Conservation (phyloP, 1,139 yeast genomes). For the Arxiozyma telluris region DNA sequence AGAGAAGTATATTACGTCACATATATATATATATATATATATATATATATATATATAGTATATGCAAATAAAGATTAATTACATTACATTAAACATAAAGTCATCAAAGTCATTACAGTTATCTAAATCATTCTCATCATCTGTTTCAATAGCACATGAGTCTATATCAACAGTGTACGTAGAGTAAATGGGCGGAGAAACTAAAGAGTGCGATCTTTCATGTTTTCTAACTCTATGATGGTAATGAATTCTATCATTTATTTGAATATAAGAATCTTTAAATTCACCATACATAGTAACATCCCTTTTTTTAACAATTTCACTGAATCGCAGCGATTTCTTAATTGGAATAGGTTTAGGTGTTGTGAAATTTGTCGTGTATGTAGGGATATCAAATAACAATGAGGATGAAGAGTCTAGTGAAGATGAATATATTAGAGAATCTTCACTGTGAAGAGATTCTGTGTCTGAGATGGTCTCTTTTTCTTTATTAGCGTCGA, state of each 20-base stretch:
- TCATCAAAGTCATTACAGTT: constrained; percentile 1
- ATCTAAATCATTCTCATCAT: background rate
- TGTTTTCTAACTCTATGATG: background rate
- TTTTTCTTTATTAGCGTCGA: background rate
- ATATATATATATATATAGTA: background rate
- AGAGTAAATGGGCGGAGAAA: background rate
- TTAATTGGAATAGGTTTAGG: constrained; percentile 1
- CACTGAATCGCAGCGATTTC: constrained; percentile 10
- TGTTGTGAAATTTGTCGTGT: background rate
- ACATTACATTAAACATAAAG: constrained; percentile 1
- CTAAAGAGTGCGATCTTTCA: background rate
- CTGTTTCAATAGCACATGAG: background rate
- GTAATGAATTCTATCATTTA: background rate
- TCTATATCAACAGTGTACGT: background rate
- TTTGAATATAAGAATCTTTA: constrained; percentile 1
- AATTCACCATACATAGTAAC: background rate
- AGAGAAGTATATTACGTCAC: background rate
- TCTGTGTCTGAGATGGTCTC: background rate
- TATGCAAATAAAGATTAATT: background rate
- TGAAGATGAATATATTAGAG: constrained; percentile 6
- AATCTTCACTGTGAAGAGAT: constrained; percentile 2
- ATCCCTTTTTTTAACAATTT: constrained; percentile 3
- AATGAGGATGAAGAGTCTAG: constrained; percentile 19
- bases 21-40: background rate
- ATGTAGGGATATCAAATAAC: constrained; percentile 13